Conservation (phyloP, 2,329 filamentous ascomycete genomes). For the Penicillium psychrosexuale region DNA sequence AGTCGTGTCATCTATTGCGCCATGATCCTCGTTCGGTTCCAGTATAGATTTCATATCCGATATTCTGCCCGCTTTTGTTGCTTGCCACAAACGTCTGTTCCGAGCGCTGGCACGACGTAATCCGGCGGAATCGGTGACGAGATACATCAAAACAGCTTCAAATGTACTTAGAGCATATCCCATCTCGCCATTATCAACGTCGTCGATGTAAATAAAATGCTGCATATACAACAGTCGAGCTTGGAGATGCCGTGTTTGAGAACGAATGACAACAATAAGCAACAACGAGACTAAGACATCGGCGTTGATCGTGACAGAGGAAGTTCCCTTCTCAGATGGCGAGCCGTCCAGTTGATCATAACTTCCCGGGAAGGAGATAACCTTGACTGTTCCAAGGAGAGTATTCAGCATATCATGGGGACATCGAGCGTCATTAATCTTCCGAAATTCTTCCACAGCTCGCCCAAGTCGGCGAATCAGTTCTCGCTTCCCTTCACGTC, state of each 20-base stretch:
- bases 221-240: slow-evolving; percentile 91
- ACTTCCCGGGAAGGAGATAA: slow-evolving; percentile 65
- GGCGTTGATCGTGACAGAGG: slow-evolving; percentile 69
- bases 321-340: slow-evolving; percentile 52
- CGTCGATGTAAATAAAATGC: slow-evolving; percentile 95
- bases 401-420: slow-evolving; percentile 87
- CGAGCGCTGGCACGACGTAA: slow-evolving; percentile 79
- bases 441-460: slow-evolving; percentile 85
- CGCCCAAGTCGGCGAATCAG: slow-evolving; percentile 71
- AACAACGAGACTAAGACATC: slow-evolving; percentile 91
- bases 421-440: slow-evolving; percentile 71
- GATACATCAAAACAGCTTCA: slow-evolving; percentile 87
- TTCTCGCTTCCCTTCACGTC: slow-evolving; percentile 73
- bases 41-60: slow-evolving; percentile 73
- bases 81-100: slow-evolving; percentile 86
- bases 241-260: slow-evolving; percentile 81
- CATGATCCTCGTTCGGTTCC: slow-evolving; percentile 61
- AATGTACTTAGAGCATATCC: slow-evolving; percentile 95
- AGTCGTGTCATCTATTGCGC: slow-evolving; percentile 27
- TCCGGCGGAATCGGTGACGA: slow-evolving; percentile 75
- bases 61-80: slow-evolving; percentile 72
- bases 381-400: slow-evolving; percentile 76
- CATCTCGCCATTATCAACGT: slow-evolving; percentile 93
- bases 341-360: slow-evolving; percentile 40
- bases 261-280: slow-evolving; percentile 86